Evolutionary conservation across 2,329 filamentous ascomycete species (phyloP).

Genomic region (Trichoderma pleuroti): DNA sequence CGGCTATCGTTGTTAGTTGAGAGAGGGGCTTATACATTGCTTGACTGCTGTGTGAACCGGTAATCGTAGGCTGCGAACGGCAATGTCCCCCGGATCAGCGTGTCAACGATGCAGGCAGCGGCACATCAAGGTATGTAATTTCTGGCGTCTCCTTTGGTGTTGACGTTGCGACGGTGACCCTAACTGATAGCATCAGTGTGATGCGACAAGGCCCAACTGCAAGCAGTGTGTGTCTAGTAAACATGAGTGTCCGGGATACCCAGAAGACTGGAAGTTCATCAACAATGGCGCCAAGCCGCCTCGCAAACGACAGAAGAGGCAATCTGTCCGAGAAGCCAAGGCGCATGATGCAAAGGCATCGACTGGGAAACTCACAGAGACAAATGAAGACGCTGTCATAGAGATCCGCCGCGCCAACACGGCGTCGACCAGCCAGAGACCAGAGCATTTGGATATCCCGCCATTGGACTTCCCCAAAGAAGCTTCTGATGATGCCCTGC

Average conservation of each 20-base stretch:
- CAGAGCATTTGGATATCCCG: neutral
- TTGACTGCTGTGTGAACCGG: neutral
- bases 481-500: neutral
- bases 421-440: neutral
- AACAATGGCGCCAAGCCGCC: neutral
- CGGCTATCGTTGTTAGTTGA: neutral
- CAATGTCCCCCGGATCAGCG: slow-evolving; percentile 11
- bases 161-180: no score
- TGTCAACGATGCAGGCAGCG: slow-evolving; percentile 12
- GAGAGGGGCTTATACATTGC: neutral
- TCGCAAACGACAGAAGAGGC: slow-evolving; percentile 4
- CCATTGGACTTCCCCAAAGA: neutral
- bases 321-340: neutral
- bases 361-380: neutral
- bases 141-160: neutral
- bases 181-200: neutral
- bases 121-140: slow-evolving; percentile 2
- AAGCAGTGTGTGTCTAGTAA: slow-evolving; percentile 1
- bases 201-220: neutral
- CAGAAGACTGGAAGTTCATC: slow-evolving; percentile 9
- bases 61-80: neutral
- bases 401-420: neutral
- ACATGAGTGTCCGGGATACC: slow-evolving; percentile 4
- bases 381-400: neutral
- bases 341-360: neutral